Base-by-base conservation (phyloP, 2,329 filamentous ascomycete species). In the Aspergillus sclerotialis region DNA sequence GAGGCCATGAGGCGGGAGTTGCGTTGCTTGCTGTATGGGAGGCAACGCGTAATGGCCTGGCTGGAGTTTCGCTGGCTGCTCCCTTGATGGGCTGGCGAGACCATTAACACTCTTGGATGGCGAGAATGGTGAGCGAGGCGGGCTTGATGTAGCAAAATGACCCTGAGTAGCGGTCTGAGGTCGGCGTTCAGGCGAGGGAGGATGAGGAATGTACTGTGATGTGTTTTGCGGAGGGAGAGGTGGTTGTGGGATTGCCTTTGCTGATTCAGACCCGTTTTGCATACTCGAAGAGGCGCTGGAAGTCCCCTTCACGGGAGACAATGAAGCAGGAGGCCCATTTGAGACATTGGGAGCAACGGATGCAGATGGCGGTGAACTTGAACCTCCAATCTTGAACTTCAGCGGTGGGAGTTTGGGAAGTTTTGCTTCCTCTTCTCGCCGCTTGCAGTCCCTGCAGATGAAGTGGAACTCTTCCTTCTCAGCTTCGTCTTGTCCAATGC, bases 401-500 rank as follows among this genome's bases (percentile, higher is more conserved):
- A 81, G 60, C 10, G 73, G 68, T 5, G 73, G 78, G 30, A 79
- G 69, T 52, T 82, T 83, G 25, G 76, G 76, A 45, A 68, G 69
- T 39, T 72, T 75, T 12, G 71, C 69, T 34, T 78, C 75, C 46
- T 82, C 71, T 42, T 79, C 76, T 38, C 78, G 80, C 11, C 73
- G 78, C 48, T 76, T 78, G 66, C 92, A 98, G 30, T 82, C 78
- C 21, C 68, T 68, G 64, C 90, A 96, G 44, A 94, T 62, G 53
- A 94, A 94, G 41, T 85, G 80, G 52, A 96, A 96, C 45, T 93
- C 84, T 2, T 86, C 78, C 30, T 80, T 73, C 44, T 94, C 90
- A 1, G 88, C 89, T 42, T 89, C 83, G 39, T 74, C 67, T 49
- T 93, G 76, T 29, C 76, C 75, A 43, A 96, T 84, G 26, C 81